Percentiles rank a stretch among this genome's conserved stretches.
Evolutionary conservation across 768 basidiomycete species (phyloP).

Genomic region (Omphalotus guepiniiformis): DNA sequence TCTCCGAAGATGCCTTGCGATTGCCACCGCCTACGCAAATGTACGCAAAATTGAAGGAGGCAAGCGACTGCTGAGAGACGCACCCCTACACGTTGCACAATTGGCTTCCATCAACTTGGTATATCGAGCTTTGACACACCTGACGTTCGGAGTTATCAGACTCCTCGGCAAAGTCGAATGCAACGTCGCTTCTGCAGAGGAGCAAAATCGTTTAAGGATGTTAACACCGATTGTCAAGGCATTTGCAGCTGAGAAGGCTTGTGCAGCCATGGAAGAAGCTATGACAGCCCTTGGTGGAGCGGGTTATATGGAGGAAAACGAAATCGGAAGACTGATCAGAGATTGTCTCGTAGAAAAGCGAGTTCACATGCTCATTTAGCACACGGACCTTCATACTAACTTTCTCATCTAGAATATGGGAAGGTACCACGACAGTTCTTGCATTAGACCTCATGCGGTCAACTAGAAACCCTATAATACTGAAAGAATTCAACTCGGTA

Average conservation of each 20-base stretch:
- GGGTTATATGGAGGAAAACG: slow-evolving; percentile 83
- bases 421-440: slow-evolving; percentile 68
- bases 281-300: slow-evolving; percentile 74
- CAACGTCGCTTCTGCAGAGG: slow-evolving; percentile 42
- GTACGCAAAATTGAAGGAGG: slow-evolving; percentile 56
- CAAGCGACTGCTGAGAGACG: slow-evolving; percentile 44
- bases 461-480: slow-evolving; percentile 36
- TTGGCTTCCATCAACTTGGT: slow-evolving; percentile 56
- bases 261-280: slow-evolving; percentile 63
- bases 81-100: slow-evolving; percentile 59
- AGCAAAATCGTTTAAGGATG: slow-evolving; percentile 51
- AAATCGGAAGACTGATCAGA: slow-evolving; percentile 60
- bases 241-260: slow-evolving; percentile 62
- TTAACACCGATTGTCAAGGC: slow-evolving; percentile 70
- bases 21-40: slow-evolving; percentile 59
- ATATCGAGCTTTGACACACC: slow-evolving; percentile 63
- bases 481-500: slow-evolving; percentile 50
- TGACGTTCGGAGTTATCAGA: slow-evolving; percentile 54
- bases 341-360: slow-evolving; percentile 71
- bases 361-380: slow-evolving; percentile 1
- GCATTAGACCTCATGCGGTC: slow-evolving; percentile 63
- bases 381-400: background rate
- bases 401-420: slow-evolving; percentile 61
- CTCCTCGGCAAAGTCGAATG: slow-evolving; percentile 64
- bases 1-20: slow-evolving; percentile 58